A percentile compares a stretch with the other conserved stretches of the same genome.
Evolutionary conservation across 306 rosid genomes (phyloP).

Genomic region (Malus sylvestris): DNA sequence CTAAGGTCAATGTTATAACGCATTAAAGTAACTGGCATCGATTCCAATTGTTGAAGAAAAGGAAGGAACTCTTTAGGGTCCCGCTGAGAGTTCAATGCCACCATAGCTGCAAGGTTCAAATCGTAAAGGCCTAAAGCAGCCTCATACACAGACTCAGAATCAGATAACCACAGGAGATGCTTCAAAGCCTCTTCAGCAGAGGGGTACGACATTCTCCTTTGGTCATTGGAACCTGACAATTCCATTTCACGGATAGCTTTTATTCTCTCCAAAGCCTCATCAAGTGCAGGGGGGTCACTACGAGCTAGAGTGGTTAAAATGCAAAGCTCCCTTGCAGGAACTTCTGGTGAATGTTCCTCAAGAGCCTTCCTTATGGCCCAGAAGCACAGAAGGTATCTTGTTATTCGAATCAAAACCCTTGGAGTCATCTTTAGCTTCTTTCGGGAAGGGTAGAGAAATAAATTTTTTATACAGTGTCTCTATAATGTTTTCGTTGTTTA

Average conservation of each 20-base stretch:
- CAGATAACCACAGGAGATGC: slow-evolving; percentile 93
- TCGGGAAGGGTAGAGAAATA: slow-evolving; percentile 34
- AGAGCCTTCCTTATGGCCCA: slow-evolving; percentile 81
- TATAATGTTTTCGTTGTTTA: slow-evolving; percentile 63
- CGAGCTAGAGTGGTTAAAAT: slow-evolving; percentile 92
- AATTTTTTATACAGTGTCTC: slow-evolving; percentile 59
- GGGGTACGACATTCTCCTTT: slow-evolving; percentile 46
- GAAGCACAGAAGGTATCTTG: slow-evolving; percentile 73
- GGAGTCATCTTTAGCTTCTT: slow-evolving; percentile 26
- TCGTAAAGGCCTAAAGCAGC: slow-evolving; percentile 97
- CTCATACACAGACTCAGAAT: slow-evolving; percentile 79
- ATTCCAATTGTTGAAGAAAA: slow-evolving; percentile 76
- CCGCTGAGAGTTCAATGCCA: slow-evolving; percentile 90
- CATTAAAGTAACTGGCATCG: slow-evolving; percentile 61
- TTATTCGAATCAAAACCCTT: slow-evolving; percentile 32
- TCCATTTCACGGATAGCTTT: slow-evolving; percentile 79
- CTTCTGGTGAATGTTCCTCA: slow-evolving; percentile 63
- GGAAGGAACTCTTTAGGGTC: slow-evolving; percentile 98
- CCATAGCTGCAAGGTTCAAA: slow-evolving; percentile 88
- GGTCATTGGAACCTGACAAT: slow-evolving; percentile 56
- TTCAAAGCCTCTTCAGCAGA: slow-evolving; percentile 93
- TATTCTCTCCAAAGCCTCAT: slow-evolving; percentile 89
- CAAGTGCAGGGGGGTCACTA: slow-evolving; percentile 86
- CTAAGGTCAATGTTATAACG: slow-evolving; percentile 81
- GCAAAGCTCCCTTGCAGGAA: slow-evolving; percentile 88